Conservation (phyloP, 139 green algal species). For the Micractinium sp. region DNA sequence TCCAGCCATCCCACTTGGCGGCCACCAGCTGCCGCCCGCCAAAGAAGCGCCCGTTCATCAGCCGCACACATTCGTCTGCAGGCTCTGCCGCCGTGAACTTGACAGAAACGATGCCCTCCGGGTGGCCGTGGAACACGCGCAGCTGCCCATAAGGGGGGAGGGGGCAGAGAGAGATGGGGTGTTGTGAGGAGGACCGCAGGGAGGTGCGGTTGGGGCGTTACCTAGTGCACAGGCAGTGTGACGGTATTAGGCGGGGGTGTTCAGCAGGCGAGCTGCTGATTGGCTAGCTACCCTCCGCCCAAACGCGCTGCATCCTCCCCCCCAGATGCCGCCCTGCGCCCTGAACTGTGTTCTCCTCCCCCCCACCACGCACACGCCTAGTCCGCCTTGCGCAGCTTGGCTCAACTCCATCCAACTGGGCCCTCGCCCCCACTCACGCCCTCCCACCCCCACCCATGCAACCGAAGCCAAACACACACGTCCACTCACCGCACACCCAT, state of each 20-base stretch:
- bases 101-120: slow-evolving; percentile 85
- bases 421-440: no score
- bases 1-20: slow-evolving; percentile 85
- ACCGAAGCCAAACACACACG: neutral
- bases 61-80: slow-evolving; percentile 75
- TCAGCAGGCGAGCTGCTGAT: no score
- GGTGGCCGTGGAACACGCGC: slow-evolving; percentile 78
- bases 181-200: neutral
- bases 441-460: neutral
- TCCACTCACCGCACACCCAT: neutral
- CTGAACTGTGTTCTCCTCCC: no score
- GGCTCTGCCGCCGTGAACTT: slow-evolving; percentile 77
- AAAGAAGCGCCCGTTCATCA: slow-evolving; percentile 94
- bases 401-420: no score
- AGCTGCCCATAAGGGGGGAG: slow-evolving; percentile 45
- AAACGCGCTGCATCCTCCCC: no score
- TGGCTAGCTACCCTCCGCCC: no score
- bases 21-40: slow-evolving; percentile 79
- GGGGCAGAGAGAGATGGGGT: neutral
- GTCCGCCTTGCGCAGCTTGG: no score
- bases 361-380: no score
- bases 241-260: no score
- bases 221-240: no score
- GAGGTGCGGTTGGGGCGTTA: no score
- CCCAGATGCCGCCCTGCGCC: no score